Base-by-base conservation (phyloP, 305 asterid species). In the Lippia alba region DNA sequence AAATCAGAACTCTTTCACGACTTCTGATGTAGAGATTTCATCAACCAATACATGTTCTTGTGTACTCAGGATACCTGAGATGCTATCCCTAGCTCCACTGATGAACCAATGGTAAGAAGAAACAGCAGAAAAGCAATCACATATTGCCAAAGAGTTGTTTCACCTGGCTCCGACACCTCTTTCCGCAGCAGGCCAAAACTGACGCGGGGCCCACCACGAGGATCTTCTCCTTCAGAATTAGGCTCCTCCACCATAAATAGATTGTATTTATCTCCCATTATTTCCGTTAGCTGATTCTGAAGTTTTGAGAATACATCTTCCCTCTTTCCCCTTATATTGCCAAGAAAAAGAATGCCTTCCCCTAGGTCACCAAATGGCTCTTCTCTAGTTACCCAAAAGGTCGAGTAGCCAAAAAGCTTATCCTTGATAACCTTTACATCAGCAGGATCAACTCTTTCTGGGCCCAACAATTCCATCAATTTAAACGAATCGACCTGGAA, bases 221-320 rank as follows among this genome's bases (percentile, higher is more conserved):
- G 97, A 59, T 92, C 98, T 67, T 76, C 87, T 74, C 84, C 97
- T 76, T 90, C 96, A 49, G 98, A 89, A 81, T 90, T 83, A 55
- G 98, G 98, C 80, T 92, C 98, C 86, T 92, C 98, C 69, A 90
- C 97, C 98, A 92, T 90, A 82, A 92, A 92, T 51, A 92, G 76
- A 70, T 90, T 92, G 84, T 92, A 92, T 78, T 90, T 92, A 72
- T 90, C 93, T 62, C 98, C 96, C 94, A 84, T 87, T 53, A 86
- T 81, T 69, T 88, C 98, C 48, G 78, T 73, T 76, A 92, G 75
- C 76, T 83, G 97, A 77, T 70, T 69, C 79, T 90, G 97, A 79
- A 92, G 97, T 84, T 87, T 92, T 39, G 88, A 70, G 65, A 90
- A 92, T 50, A 92, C 94, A 39, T 85, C 91, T 62, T 90, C 98